A percentile compares a stretch with the other conserved stretches of the same genome.
These are phyloP conservation scores for Sporobolomyces phaffii DNA, from an alignment of 768 basidiomycete species.

Conservation along the genomic window DNA sequence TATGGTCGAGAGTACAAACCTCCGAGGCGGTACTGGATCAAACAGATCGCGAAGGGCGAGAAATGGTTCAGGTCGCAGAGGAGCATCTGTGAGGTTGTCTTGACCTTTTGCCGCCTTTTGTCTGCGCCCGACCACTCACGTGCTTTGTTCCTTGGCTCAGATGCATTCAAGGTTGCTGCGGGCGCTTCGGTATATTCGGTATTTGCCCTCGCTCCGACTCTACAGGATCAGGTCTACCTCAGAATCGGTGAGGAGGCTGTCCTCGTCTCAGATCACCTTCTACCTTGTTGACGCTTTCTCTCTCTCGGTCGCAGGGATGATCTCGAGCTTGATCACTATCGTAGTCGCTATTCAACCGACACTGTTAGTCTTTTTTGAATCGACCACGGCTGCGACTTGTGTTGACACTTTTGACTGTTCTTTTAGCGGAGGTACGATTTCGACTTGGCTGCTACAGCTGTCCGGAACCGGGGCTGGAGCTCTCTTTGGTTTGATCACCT, in stretches of 20 bases:
- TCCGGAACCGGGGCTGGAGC: constrained; percentile 34
- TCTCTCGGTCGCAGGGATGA: neutral
- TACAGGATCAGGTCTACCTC: constrained; percentile 28
- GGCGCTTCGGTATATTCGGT: constrained; percentile 33
- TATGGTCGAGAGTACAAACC: constrained; percentile 18
- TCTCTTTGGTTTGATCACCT: constrained; percentile 25
- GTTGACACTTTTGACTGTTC: neutral
- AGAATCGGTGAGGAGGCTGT: constrained; percentile 2
- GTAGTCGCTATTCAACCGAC: constrained; percentile 33
- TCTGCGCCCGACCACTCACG: no score
- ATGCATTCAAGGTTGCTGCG: constrained; percentile 27
- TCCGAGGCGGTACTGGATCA: neutral
- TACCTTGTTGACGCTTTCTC: neutral
- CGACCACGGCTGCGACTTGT: neutral
- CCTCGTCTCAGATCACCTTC: no score
- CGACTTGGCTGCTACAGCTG: constrained; percentile 32
- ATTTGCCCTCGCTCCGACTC: constrained; percentile 23
- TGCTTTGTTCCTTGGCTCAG: no score
- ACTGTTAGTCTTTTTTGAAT: constrained; percentile 7
- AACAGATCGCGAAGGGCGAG: neutral
- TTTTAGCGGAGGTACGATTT: constrained; percentile 18
- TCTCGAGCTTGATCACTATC: constrained; percentile 28
- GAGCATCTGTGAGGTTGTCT: constrained; percentile 7
- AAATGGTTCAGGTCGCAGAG: constrained; percentile 27
- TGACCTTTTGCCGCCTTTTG: no score